These are phyloP conservation scores for Lenwebbia sp. DNA, from an alignment of 345 rosid genomes.

Conservation along the genomic window DNA sequence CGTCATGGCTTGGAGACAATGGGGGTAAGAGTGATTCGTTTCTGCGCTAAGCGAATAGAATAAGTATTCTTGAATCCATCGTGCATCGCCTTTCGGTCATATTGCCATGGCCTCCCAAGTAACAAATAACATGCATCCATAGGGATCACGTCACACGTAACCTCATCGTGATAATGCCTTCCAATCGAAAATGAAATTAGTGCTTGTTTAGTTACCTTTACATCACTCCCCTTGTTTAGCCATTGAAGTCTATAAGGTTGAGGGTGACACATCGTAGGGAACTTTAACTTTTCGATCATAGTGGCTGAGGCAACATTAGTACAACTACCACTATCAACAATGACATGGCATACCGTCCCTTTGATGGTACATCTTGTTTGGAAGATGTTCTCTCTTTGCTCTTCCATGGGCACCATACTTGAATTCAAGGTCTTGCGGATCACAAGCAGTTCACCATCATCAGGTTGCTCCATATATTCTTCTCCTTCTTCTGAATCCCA, in stretches of 20 bases:
- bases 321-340: background rate
- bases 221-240: background rate
- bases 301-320: background rate
- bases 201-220: background rate
- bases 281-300: background rate
- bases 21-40: background rate
- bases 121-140: background rate
- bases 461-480: background rate
- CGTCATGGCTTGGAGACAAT: background rate
- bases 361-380: background rate
- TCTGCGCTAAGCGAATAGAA: background rate
- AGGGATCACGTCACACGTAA: background rate
- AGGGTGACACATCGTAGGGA: background rate
- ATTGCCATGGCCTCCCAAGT: background rate
- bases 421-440: background rate
- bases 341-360: background rate
- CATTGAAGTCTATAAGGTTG: background rate
- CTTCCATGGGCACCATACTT: background rate
- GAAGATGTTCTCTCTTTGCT: background rate
- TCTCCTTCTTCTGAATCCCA: background rate
- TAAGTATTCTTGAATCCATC: background rate
- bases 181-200: background rate
- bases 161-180: background rate
- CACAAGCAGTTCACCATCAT: background rate
- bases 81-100: background rate